Percentiles rank a stretch among this genome's conserved stretches.
phyloP scores from a whole-genome alignment of 768 basidiomycete genomes.

The Collybia nuda region DNA sequence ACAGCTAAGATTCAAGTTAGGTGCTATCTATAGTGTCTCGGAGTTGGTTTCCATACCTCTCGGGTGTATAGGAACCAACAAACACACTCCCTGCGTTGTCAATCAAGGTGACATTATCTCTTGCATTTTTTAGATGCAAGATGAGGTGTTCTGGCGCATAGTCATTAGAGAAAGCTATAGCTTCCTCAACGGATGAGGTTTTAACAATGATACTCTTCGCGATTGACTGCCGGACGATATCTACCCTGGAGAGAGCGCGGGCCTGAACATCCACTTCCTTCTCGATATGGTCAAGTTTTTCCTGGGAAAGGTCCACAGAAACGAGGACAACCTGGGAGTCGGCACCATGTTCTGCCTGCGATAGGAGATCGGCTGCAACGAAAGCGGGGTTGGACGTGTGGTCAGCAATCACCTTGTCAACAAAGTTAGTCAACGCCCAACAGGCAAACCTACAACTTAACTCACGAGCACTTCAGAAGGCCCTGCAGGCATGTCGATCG shows the following conservation, averaged over 20 bases:
- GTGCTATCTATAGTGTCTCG: too few relatives aligned
- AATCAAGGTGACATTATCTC: conserved; percentile 59
- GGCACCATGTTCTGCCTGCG: conserved; percentile 97
- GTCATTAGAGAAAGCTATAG: conserved; percentile 89
- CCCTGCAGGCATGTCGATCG: conserved; percentile 99
- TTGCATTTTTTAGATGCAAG: conserved; percentile 77
- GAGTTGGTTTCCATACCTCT: too few relatives aligned
- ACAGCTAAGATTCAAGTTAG: conserved; percentile 71
- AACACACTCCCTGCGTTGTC: conserved; percentile 97
- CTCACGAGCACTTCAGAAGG: conserved; percentile 95
- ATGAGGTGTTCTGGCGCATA: conserved; percentile 99
- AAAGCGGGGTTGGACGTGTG: conserved; percentile 82
- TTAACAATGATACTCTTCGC: conserved; percentile 89
- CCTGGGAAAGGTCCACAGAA: conserved; percentile 64
- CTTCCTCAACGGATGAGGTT: conserved; percentile 65
- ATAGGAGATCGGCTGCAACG: conserved; percentile 94
- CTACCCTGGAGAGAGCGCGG: conserved; percentile 79
- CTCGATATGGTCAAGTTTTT: conserved; percentile 74
- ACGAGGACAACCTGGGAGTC: conserved; percentile 98
- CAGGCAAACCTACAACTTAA: conserved; percentile 11
- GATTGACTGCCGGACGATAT: conserved; percentile 88
- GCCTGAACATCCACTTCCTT: conserved; percentile 86
- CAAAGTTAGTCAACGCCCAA: conserved; percentile 2
- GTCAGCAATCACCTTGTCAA: conserved; percentile 86
- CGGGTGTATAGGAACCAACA: conserved; percentile 92